Evolutionary conservation across 441 rosid species (phyloP).

Genomic region (Bocquillonia castaneifolia): DNA sequence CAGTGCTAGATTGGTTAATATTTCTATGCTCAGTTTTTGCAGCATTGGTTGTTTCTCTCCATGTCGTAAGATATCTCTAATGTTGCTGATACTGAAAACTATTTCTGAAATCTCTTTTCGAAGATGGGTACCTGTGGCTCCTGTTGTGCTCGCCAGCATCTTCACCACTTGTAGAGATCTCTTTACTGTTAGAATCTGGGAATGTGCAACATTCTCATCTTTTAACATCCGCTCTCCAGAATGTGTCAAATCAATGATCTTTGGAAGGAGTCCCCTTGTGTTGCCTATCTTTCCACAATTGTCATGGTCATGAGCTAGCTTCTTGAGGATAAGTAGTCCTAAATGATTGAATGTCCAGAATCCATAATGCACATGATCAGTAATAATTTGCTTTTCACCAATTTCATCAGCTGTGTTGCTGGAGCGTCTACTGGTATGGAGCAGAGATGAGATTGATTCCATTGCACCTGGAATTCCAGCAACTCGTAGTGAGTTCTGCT

Average conservation of each 20-base stretch:
- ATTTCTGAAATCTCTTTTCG: constrained; percentile 76
- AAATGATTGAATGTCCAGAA: constrained; percentile 76
- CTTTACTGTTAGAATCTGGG: constrained; percentile 66
- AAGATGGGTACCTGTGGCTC: constrained; percentile 63
- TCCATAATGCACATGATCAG: constrained; percentile 45
- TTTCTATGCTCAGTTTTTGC: constrained; percentile 68
- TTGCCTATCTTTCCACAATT: constrained; percentile 93
- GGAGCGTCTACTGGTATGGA: constrained; percentile 52
- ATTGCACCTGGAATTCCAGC: constrained; percentile 86
- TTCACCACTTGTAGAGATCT: constrained; percentile 76
- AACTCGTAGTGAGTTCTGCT: constrained; percentile 75
- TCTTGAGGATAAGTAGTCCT: constrained; percentile 77
- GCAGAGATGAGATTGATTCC: constrained; percentile 89
- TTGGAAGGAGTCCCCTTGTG: constrained; percentile 81
- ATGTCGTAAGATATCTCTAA: constrained; percentile 57
- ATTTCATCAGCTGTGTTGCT: constrained; percentile 66
- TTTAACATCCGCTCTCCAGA: constrained; percentile 48
- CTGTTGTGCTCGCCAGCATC: constrained; percentile 77
- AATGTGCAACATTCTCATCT: constrained; percentile 40
- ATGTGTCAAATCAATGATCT: constrained; percentile 73
- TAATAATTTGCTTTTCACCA: constrained; percentile 51
- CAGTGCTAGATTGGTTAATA: constrained; percentile 58
- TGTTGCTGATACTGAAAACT: constrained; percentile 78
- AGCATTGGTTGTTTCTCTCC: constrained; percentile 61
- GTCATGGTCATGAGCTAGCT: constrained; percentile 76